These are phyloP conservation scores for Pyricularia grisea DNA, from an alignment of 2,329 filamentous ascomycete genomes.

Conservation along the genomic window DNA sequence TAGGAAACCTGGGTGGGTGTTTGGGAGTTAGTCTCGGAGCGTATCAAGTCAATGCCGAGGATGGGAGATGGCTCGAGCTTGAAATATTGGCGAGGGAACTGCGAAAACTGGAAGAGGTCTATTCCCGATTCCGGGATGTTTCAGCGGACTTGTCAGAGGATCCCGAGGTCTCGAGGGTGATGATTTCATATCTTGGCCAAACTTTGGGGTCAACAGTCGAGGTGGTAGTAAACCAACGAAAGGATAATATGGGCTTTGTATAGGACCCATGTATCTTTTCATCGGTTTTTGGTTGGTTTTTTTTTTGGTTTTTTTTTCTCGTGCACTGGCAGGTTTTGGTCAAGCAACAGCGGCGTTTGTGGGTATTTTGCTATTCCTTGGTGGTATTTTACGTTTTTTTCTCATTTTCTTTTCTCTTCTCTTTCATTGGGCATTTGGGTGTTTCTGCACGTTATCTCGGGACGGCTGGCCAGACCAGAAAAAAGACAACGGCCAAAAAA, in stretches of 20 bases:
- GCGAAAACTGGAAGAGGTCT: constrained; percentile 35
- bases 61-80: constrained; percentile 35
- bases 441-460: neutral
- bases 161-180: constrained; percentile 31
- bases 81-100: constrained; percentile 39
- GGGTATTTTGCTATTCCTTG: neutral
- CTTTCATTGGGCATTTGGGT: neutral
- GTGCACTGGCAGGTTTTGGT: neutral
- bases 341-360: neutral
- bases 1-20: constrained; percentile 11
- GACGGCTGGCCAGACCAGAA: neutral
- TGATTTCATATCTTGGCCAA: constrained; percentile 35
- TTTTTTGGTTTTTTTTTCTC: neutral
- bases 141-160: constrained; percentile 29
- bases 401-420: neutral
- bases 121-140: constrained; percentile 32
- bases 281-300: neutral
- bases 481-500: neutral
- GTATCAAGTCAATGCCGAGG: constrained; percentile 34
- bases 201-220: constrained; percentile 32
- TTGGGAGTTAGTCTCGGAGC: constrained; percentile 31
- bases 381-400: neutral
- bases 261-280: constrained; percentile 7
- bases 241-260: constrained; percentile 20
- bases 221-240: constrained; percentile 25